Conservation (phyloP, 768 basidiomycete species). For the Agaricus subrufescens region DNA sequence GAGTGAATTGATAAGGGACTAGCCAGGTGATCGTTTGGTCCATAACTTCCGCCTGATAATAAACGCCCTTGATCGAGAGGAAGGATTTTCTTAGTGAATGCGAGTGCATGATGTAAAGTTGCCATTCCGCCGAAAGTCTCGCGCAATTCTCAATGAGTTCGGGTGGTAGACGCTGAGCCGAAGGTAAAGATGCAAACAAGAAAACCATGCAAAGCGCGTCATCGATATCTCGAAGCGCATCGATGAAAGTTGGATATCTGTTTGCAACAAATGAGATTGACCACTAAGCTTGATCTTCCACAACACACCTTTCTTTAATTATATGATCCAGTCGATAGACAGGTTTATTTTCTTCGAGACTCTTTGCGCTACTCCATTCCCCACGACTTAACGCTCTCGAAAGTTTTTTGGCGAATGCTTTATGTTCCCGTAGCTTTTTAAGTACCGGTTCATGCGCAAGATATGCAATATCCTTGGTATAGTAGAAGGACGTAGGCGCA, state of each 20-base stretch:
- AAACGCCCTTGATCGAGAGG: constrained; percentile 95
- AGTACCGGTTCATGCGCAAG: constrained; percentile 95
- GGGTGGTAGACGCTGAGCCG: constrained; percentile 75
- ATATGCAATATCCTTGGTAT: constrained; percentile 96
- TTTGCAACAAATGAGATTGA: neutral
- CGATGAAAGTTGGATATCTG: constrained; percentile 96
- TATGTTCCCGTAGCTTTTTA: constrained; percentile 92
- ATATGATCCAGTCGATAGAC: constrained; percentile 92
- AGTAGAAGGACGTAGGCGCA: constrained; percentile 96
- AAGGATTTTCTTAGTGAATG: constrained; percentile 85
- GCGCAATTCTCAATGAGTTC: constrained; percentile 88
- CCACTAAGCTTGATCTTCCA: neutral
- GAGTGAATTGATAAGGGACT: constrained; percentile 96
- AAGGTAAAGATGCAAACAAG: constrained; percentile 88
- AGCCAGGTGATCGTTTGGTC: constrained; percentile 94
- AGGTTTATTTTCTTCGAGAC: constrained; percentile 89
- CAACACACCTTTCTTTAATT: constrained; percentile 86
- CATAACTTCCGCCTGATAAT: constrained; percentile 94
- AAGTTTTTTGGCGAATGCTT: constrained; percentile 96
- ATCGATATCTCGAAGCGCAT: constrained; percentile 93
- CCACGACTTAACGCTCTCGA: constrained; percentile 88
- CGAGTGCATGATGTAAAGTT: constrained; percentile 90
- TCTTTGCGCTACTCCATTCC: constrained; percentile 95
- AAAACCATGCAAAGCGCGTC: constrained; percentile 95
- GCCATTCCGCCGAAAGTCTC: constrained; percentile 92